Percentiles rank a stretch among this genome's conserved stretches.
These are phyloP conservation scores for Paratinospora sagittata DNA, from an alignment of 164 flowering plant genomes.

Conservation along the genomic window DNA sequence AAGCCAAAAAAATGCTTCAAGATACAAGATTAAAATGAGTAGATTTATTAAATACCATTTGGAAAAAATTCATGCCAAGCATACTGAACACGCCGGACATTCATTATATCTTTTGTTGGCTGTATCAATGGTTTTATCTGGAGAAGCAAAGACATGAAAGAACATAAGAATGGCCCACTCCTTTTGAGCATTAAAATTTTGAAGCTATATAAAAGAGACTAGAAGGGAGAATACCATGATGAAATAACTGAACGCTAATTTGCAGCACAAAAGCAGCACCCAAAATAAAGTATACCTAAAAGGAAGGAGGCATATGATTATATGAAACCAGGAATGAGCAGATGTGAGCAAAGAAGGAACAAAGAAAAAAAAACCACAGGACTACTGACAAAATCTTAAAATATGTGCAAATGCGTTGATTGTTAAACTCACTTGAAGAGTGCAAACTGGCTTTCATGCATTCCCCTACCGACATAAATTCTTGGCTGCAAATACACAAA, in stretches of 20 bases:
- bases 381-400: not conserved
- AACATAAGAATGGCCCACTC: not conserved
- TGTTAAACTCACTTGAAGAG: conserved; percentile 72
- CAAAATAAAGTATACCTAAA: conserved; percentile 89
- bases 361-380: not conserved
- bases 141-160: conserved; percentile 9
- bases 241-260: conserved; percentile 74
- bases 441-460: conserved; percentile 95
- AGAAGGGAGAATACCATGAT: conserved; percentile 43
- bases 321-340: not conserved
- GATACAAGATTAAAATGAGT: not conserved
- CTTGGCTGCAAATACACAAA: conserved; percentile 63
- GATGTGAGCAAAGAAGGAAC: not conserved
- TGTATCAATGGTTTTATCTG: conserved; percentile 85
- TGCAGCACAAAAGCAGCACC: conserved; percentile 68
- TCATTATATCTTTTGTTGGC: conserved; percentile 87
- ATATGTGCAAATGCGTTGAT: not conserved
- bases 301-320: conserved; percentile 8
- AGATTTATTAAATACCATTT: conserved; percentile 45
- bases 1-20: not conserved
- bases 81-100: conserved; percentile 44
- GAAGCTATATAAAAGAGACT: not conserved
- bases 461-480: conserved; percentile 92
- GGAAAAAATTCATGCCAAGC: conserved; percentile 98
- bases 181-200: not conserved